A percentile compares a stretch with the other conserved stretches of the same genome.
These are phyloP conservation scores for Oryza longistaminata DNA, from an alignment of 176 grass and related monocot species.

Conservation along the genomic window DNA sequence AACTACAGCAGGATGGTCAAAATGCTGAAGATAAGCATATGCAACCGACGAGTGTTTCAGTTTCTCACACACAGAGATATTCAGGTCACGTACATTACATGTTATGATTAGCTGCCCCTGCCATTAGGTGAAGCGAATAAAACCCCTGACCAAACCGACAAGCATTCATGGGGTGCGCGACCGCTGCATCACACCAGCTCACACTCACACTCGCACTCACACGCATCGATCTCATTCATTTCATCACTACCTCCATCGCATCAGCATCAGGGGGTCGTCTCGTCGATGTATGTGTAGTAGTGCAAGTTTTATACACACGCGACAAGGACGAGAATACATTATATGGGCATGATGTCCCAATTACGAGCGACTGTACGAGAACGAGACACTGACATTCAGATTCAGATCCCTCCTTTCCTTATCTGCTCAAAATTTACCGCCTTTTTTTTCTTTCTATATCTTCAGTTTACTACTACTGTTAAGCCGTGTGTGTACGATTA, in stretches of 20 bases:
- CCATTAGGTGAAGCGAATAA: slow-evolving; percentile 23
- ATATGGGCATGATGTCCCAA: background rate
- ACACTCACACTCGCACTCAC: too few species aligned
- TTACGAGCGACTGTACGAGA: background rate
- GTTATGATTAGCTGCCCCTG: background rate
- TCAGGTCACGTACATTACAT: background rate
- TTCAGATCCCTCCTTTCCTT: background rate
- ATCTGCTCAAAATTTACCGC: background rate
- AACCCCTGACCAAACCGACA: slow-evolving; percentile 30
- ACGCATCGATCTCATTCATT: background rate
- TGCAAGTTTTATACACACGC: background rate
- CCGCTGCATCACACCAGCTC: background rate
- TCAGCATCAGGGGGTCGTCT: background rate
- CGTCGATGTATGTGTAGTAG: background rate
- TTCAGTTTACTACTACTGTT: background rate
- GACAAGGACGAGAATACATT: background rate
- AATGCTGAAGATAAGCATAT: background rate
- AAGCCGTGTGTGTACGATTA: background rate
- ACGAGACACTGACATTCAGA: background rate
- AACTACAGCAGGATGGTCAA: background rate
- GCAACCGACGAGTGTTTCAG: too few species aligned
- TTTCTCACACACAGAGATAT: background rate
- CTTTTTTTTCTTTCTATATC: background rate
- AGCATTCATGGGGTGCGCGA: slow-evolving; percentile 9
- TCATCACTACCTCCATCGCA: background rate